Evolutionary conservation across 805 yeast genomes (phyloP), one percentile per base, ranked within the genome.

Genomic region (Cyberlindnera galapagoensis): DNA sequence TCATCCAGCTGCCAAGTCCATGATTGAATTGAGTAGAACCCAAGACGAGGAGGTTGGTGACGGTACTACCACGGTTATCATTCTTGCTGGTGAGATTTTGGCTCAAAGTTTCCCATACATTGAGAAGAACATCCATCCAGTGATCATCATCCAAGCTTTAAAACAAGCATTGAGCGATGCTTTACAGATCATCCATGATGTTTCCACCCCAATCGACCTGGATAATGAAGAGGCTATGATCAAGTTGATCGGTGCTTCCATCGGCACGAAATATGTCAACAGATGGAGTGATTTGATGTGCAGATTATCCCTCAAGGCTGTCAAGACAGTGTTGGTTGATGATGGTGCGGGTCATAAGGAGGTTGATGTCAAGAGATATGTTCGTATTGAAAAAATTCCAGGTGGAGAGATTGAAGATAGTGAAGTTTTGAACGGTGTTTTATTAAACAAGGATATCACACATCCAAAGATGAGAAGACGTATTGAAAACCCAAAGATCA

Each of bases 41-140:
- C 97, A 90, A 65, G 98, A 90, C 56, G 98, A 90, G 63, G 98
- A 90, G 63, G 98, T 76, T 35, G 99, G 99, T 35, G 99, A 92
- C 54, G 97, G 97, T 40, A 88, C 99, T 39, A 92, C 99, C 17
- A 81, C 96, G 7, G 99, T 92, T 34, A 92, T 92, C 52, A 90
- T 92, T 42, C 66, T 90, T 35, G 97, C 98, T 13, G 98, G 98
- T 43, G 98, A 92, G 59, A 86, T 92, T 36, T 67, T 92, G 40
- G 95, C 97, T 4, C 97, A 88, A 60, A 78, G 95, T 30, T 87
- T 82, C 59, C 97, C 96, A 29, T 87, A 86, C 59, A 78, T 82
- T 45, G 97, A 90, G 60, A 86, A 86, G 57, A 85, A 88, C 55
- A 87, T 92, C 49, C 98, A 92, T 61, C 98, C 98, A 1, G 98